These are phyloP conservation scores for Botryotinia convoluta DNA, from an alignment of 2,329 filamentous ascomycete genomes.

Conservation along the genomic window DNA sequence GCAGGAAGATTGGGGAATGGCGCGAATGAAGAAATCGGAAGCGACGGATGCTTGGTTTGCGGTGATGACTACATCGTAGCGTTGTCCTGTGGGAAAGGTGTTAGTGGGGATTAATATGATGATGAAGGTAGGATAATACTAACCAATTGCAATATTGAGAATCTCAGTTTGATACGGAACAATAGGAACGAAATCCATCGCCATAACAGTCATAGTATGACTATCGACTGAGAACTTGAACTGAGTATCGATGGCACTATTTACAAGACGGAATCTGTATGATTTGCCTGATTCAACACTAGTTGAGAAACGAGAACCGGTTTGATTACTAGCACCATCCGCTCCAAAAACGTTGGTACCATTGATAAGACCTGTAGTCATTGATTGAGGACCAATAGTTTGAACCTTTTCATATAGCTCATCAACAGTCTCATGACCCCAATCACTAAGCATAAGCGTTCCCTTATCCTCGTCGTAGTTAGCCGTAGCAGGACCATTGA, in stretches of 20 bases:
- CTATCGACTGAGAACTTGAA: conserved; percentile 50
- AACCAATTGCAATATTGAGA: conserved; percentile 54
- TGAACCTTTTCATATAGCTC: conserved; percentile 26
- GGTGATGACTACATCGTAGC: conserved; percentile 44
- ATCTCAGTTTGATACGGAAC: conserved; percentile 39
- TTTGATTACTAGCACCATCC: conserved; percentile 18
- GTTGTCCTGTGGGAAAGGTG: conserved; percentile 40
- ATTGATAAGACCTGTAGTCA: conserved; percentile 38
- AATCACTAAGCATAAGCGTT: conserved; percentile 41
- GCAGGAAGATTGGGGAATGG: conserved; percentile 52
- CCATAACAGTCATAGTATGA: conserved; percentile 56
- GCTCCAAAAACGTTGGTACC: conserved; percentile 24
- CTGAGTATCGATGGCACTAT: conserved; percentile 41
- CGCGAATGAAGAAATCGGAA: conserved; percentile 56
- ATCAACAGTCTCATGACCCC: conserved; percentile 34
- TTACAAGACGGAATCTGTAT: conserved; percentile 48
- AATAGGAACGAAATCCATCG: conserved; percentile 54
- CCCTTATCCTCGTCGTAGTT: conserved; percentile 63
- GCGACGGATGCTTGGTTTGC: conserved; percentile 44
- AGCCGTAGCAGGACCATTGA: conserved; percentile 56
- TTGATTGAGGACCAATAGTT: conserved; percentile 27
- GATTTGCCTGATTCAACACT: conserved; percentile 41
- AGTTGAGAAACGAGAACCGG: conserved; percentile 30
- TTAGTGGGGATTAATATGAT: background rate
- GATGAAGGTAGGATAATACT: background rate